Percentiles rank a stretch among this genome's conserved stretches.
Conservation (phyloP, 148 eudicot species). For the Chenopodium berlandieri region DNA sequence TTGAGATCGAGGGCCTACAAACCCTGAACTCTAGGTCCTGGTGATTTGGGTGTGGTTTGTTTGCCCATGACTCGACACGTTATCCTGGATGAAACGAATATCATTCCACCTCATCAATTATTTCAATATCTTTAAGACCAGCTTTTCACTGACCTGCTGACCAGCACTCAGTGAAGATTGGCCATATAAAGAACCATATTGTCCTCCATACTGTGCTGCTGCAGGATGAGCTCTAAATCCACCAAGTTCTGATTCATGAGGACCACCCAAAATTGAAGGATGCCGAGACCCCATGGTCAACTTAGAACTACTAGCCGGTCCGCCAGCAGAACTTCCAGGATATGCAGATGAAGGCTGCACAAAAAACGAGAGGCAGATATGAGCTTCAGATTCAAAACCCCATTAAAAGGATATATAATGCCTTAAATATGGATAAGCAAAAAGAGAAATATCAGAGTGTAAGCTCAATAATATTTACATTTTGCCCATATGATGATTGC, state of each 20-base stretch:
- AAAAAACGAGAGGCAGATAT: slow-evolving; percentile 1
- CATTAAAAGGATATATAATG: background rate
- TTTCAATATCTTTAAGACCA: background rate
- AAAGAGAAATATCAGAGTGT: background rate
- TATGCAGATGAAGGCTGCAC: slow-evolving; percentile 45
- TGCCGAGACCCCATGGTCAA: slow-evolving; percentile 51
- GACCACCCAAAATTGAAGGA: slow-evolving; percentile 49
- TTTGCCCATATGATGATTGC: slow-evolving; percentile 63
- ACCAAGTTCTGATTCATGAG: slow-evolving; percentile 54
- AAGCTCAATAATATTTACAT: slow-evolving; percentile 28
- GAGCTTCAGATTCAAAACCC: background rate
- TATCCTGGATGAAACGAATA: background rate
- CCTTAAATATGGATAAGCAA: background rate
- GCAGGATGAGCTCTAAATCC: slow-evolving; percentile 59
- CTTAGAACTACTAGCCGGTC: slow-evolving; percentile 44
- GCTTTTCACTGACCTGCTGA: slow-evolving; percentile 59
- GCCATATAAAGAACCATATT: slow-evolving; percentile 67
- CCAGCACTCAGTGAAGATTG: slow-evolving; percentile 50
- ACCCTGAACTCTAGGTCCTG: background rate
- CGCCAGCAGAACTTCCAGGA: slow-evolving; percentile 37
- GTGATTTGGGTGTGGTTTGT: background rate
- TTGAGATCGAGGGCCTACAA: background rate
- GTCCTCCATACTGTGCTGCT: slow-evolving; percentile 66
- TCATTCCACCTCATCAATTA: background rate
- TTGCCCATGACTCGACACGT: background rate